These are phyloP conservation scores for Hortiboletus flavorubellus DNA, from an alignment of 768 basidiomycete genomes.

Conservation along the genomic window DNA sequence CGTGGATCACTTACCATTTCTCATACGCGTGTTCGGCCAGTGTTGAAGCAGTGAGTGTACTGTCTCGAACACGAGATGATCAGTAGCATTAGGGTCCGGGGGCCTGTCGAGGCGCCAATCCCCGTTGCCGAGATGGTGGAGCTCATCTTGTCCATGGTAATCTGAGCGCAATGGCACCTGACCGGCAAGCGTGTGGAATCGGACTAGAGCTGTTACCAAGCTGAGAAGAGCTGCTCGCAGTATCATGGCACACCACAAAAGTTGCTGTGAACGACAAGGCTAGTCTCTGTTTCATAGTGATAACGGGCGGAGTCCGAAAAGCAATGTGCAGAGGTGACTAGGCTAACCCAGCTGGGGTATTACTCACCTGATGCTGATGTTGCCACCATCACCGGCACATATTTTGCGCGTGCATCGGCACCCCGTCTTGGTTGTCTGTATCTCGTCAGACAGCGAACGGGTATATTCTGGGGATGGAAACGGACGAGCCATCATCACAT, in stretches of 20 bases:
- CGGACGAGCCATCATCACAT: constrained; percentile 75
- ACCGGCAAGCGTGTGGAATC: neutral
- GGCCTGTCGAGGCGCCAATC: constrained; percentile 23
- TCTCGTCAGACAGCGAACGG: constrained; percentile 73
- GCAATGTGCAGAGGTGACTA: no score
- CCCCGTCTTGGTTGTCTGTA: constrained; percentile 54
- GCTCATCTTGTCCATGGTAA: neutral
- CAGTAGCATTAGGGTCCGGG: constrained; percentile 27
- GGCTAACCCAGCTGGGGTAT: no score
- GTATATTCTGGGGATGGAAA: constrained; percentile 84
- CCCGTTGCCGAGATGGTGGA: neutral
- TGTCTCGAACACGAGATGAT: constrained; percentile 25
- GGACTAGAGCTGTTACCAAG: neutral
- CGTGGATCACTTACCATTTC: constrained; percentile 34
- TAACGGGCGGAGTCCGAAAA: no score
- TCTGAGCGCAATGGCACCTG: constrained; percentile 9
- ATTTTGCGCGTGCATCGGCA: constrained; percentile 70
- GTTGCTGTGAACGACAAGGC: neutral
- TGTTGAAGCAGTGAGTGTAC: constrained; percentile 35
- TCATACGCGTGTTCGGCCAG: constrained; percentile 46
- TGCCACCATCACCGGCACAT: constrained; percentile 59
- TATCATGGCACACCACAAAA: neutral
- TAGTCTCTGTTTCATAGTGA: no score
- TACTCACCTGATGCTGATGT: neutral
- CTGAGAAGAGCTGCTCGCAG: neutral